These are phyloP conservation scores for Aaosphaeria pasadenensis DNA, from an alignment of 2,329 filamentous ascomycete species.

Conservation along the genomic window DNA sequence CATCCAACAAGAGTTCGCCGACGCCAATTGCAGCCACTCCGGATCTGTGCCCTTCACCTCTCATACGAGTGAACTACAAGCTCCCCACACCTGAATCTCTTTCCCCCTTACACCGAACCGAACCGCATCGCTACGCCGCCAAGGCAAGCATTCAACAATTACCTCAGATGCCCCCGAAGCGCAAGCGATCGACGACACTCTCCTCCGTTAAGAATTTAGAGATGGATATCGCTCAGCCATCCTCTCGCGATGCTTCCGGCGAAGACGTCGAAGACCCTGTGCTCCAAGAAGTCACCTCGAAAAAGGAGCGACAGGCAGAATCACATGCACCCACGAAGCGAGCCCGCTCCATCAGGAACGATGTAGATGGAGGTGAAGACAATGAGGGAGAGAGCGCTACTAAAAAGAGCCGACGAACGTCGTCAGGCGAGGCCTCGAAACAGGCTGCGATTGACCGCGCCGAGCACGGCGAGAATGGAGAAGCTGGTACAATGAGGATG, in stretches of 20 bases:
- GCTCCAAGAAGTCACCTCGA: slow-evolving; percentile 54
- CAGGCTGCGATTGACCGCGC: slow-evolving; percentile 14
- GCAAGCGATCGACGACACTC: slow-evolving; percentile 68
- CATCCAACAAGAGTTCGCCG: too few species aligned
- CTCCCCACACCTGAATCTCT: too few species aligned
- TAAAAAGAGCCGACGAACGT: slow-evolving; percentile 33
- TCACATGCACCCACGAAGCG: slow-evolving; percentile 65
- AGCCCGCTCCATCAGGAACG: slow-evolving; percentile 58
- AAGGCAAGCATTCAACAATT: slow-evolving; percentile 2
- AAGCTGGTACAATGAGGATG: slow-evolving; percentile 50
- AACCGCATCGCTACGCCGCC: neutral
- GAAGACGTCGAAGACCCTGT: slow-evolving; percentile 77
- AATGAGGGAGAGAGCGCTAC: slow-evolving; percentile 15
- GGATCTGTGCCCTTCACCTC: too few species aligned
- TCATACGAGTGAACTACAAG: too few species aligned
- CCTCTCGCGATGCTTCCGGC: slow-evolving; percentile 77
- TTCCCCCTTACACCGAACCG: neutral
- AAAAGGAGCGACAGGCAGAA: slow-evolving; percentile 59
- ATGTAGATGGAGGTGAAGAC: slow-evolving; percentile 44
- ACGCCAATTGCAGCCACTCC: too few species aligned
- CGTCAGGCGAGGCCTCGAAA: slow-evolving; percentile 17
- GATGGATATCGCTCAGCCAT: slow-evolving; percentile 64
- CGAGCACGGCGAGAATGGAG: slow-evolving; percentile 46
- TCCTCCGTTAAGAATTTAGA: slow-evolving; percentile 48
- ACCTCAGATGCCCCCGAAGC: slow-evolving; percentile 56